Evolutionary conservation across 2,329 filamentous ascomycete genomes (phyloP).

Genomic region (Sporothrix inflata): DNA sequence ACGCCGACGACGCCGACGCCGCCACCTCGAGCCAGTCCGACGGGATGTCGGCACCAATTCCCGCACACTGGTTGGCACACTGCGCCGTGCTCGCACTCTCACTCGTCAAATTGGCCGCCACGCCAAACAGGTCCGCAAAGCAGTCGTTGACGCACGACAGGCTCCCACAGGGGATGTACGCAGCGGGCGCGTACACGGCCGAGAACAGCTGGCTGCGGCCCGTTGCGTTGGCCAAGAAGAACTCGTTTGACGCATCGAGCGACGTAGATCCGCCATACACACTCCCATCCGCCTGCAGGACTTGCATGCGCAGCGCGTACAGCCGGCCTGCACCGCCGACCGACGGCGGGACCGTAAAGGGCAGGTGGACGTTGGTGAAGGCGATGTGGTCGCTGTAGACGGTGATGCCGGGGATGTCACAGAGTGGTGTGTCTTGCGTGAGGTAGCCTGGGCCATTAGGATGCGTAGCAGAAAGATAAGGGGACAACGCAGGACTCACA

Average conservation of each 20-base stretch:
- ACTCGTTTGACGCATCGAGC: background rate
- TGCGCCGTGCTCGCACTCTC: background rate
- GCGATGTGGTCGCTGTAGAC: conserved; percentile 16
- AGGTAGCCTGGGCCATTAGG: conserved; percentile 18
- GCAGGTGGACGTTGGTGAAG: background rate
- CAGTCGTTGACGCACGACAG: conserved; percentile 22
- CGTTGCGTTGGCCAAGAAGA: background rate
- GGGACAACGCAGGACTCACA: no score
- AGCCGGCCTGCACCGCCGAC: background rate
- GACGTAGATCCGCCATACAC: background rate
- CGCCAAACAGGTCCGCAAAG: conserved; percentile 19
- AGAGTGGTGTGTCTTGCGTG: conserved; percentile 11
- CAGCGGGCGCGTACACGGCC: conserved; percentile 11
- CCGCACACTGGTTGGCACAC: conserved; percentile 21
- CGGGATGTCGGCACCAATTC: background rate
- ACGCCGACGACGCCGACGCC: conserved; percentile 12
- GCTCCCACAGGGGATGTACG: conserved; percentile 20
- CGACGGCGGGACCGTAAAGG: conserved; percentile 12
- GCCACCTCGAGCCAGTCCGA: conserved; percentile 24
- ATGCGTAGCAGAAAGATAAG: background rate
- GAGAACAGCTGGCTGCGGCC: conserved; percentile 24
- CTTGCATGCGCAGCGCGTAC: conserved; percentile 23
- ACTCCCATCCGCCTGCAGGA: conserved; percentile 21
- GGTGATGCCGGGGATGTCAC: conserved; percentile 20
- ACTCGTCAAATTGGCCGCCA: background rate